These are phyloP conservation scores for Hypoxylon cercidicola DNA, from an alignment of 495 filamentous ascomycete species.

Conservation along the genomic window DNA sequence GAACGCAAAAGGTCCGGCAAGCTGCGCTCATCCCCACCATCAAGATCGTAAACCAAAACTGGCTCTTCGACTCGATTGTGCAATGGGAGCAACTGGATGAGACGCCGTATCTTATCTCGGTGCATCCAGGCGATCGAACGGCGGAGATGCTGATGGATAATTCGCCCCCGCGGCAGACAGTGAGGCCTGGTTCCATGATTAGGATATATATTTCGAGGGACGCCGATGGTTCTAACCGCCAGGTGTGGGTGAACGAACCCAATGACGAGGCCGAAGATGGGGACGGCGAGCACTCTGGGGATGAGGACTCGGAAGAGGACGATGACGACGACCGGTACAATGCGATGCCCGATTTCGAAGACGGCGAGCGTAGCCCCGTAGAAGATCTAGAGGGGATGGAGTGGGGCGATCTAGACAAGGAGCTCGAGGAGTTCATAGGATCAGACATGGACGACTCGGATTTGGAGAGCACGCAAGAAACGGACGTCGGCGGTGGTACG, in stretches of 20 bases:
- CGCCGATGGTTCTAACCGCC: conserved; percentile 45
- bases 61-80: conserved; percentile 83
- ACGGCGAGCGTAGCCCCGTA: conserved; percentile 63
- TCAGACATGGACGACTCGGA: conserved; percentile 68
- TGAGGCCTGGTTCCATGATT: no score
- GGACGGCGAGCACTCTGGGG: conserved; percentile 49
- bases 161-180: conserved; percentile 52
- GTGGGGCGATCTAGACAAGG: conserved; percentile 73
- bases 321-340: conserved; percentile 56
- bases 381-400: conserved; percentile 65
- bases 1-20: conserved; percentile 89
- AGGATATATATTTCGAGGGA: no score
- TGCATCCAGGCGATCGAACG: conserved; percentile 70
- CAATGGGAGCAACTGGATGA: conserved; percentile 83
- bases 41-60: conserved; percentile 89
- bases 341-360: conserved; percentile 56
- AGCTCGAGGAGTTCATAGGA: conserved; percentile 80
- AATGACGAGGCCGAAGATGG: conserved; percentile 48
- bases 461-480: conserved; percentile 51
- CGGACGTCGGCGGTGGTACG: conserved; percentile 36
- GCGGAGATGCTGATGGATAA: conserved; percentile 40
- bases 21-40: conserved; percentile 76
- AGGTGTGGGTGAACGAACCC: conserved; percentile 29
- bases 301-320: conserved; percentile 58
- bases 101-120: conserved; percentile 72